Evolutionary conservation across 495 filamentous ascomycete genomes (phyloP).

Genomic region (Achaetomiella virescens): DNA sequence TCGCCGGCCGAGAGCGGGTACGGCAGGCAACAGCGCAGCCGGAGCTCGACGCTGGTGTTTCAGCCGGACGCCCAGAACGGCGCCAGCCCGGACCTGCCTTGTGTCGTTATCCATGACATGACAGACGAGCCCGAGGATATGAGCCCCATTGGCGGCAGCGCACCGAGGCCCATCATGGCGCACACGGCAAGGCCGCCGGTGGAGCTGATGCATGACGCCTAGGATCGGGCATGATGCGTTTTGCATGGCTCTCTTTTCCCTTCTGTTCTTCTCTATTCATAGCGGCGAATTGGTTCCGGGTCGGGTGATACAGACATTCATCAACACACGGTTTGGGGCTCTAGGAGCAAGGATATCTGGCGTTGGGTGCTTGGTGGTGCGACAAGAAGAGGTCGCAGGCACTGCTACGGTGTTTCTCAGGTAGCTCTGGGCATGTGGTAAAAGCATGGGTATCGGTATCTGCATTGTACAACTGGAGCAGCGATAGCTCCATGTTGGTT

Average conservation of each 20-base stretch:
- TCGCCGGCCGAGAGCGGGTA: slow-evolving; percentile 28
- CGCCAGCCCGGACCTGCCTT: slow-evolving; percentile 69
- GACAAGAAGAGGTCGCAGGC: neutral
- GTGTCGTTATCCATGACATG: slow-evolving; percentile 87
- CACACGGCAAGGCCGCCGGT: slow-evolving; percentile 84
- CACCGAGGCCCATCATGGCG: slow-evolving; percentile 51
- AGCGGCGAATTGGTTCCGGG: too few species aligned
- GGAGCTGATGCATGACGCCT: slow-evolving; percentile 67
- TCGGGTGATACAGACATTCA: neutral
- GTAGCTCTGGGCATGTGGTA: neutral
- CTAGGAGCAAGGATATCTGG: neutral
- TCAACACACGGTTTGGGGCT: neutral
- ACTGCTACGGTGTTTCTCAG: neutral
- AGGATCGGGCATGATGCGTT: neutral
- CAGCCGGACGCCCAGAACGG: slow-evolving; percentile 49
- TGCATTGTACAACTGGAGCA: neutral
- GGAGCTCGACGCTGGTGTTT: slow-evolving; percentile 44
- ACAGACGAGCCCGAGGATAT: slow-evolving; percentile 51
- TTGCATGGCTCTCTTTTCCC: neutral
- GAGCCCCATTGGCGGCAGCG: slow-evolving; percentile 38
- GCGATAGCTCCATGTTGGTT: neutral
- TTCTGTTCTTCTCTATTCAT: neutral
- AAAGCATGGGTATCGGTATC: slow-evolving; percentile 1
- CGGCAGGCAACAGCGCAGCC: slow-evolving; percentile 27
- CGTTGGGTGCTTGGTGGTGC: slow-evolving; percentile 1